These are phyloP conservation scores for Paxillus rubicundulus DNA, from an alignment of 768 basidiomycete species.

Conservation along the genomic window DNA sequence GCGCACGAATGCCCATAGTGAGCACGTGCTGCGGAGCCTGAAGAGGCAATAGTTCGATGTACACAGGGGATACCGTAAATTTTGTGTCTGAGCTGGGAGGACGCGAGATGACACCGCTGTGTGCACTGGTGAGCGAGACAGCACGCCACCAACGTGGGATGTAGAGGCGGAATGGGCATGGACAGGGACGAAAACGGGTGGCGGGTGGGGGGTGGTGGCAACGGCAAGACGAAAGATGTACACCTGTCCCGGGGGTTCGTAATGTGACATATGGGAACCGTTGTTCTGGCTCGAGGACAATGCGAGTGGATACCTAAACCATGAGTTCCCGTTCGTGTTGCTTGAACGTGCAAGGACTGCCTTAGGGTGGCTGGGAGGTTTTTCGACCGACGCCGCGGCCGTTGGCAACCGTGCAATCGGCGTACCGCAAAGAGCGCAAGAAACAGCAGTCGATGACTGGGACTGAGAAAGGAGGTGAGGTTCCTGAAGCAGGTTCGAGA, in stretches of 20 bases:
- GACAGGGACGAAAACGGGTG: conserved; percentile 18
- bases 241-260: conserved; percentile 43
- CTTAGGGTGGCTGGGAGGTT: conserved; percentile 35
- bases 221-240: conserved; percentile 65
- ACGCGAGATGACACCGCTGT: conserved; percentile 46
- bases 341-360: conserved; percentile 31
- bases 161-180: conserved; percentile 32
- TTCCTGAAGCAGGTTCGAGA: conserved; percentile 57
- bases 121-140: conserved; percentile 18
- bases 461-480: conserved; percentile 43
- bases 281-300: conserved; percentile 28
- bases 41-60: conserved; percentile 81
- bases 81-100: conserved; percentile 21
- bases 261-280: conserved; percentile 25
- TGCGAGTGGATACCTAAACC: conserved; percentile 55
- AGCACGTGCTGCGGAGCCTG: conserved; percentile 83
- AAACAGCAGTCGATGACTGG: conserved; percentile 45
- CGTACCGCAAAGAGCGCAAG: conserved; percentile 76
- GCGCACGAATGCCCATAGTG: conserved; percentile 86
- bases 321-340: conserved; percentile 49
- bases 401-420: conserved; percentile 50
- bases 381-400: conserved; percentile 17
- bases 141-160: conserved; percentile 25
- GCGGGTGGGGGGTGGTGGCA: conserved; percentile 22
- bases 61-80: conserved; percentile 65